Conservation (phyloP, 768 basidiomycete species). For the Amanita thiersii region DNA sequence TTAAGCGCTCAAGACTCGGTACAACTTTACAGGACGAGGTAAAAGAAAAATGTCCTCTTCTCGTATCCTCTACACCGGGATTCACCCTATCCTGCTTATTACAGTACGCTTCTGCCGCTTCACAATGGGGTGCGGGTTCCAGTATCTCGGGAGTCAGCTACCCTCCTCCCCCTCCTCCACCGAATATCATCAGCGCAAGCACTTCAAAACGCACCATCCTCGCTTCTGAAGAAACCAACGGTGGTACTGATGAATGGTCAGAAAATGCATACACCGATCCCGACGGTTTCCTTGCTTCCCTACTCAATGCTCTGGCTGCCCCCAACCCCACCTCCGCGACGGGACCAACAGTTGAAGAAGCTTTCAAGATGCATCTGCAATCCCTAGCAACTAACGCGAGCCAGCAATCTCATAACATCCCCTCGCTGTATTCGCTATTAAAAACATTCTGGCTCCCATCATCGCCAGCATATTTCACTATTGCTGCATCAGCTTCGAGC, state of each 20-base stretch:
- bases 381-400: conserved; percentile 46
- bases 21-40: conserved; percentile 1
- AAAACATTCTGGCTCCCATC: conserved; percentile 83
- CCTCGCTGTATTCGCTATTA: conserved; percentile 65
- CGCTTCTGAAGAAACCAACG: conserved; percentile 41
- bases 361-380: conserved; percentile 69
- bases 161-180: conserved; percentile 19
- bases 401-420: conserved; percentile 43
- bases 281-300: conserved; percentile 45
- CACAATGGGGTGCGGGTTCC: conserved; percentile 10
- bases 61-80: neutral
- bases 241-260: conserved; percentile 58
- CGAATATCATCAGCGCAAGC: conserved; percentile 16
- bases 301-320: conserved; percentile 50
- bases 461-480: conserved; percentile 67
- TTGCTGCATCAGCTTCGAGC: conserved; percentile 65
- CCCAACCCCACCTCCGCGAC: conserved; percentile 55
- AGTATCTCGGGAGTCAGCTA: conserved; percentile 17
- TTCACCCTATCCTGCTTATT: neutral
- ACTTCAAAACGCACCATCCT: conserved; percentile 21
- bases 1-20: conserved; percentile 7
- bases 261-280: conserved; percentile 49
- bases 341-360: conserved; percentile 64
- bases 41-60: conserved; percentile 6
- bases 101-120: neutral